Base-by-base conservation (phyloP, 2,329 filamentous ascomycete species). In the Sclerotinia glacialis region DNA sequence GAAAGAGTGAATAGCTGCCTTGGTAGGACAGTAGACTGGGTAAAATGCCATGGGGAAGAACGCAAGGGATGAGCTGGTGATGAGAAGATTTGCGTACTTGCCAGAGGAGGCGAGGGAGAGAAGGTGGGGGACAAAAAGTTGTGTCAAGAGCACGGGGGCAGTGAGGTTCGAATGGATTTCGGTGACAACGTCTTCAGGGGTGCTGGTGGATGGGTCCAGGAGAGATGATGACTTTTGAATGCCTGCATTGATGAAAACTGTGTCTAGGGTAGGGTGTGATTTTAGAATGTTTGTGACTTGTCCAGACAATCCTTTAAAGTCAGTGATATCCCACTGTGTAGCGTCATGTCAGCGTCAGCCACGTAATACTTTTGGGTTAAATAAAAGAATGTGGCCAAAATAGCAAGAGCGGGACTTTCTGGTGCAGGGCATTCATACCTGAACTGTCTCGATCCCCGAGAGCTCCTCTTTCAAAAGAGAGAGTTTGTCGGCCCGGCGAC, bases 11-110 rank as follows among this genome's bases (percentile, higher is more conserved):
- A 77, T 62, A 5, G 71, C 76, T 0, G 76, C 71, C 61, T 78
- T 78, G 5, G 76, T 74, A 0, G 73, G 64, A 54, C 71, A 74
- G 65, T 78, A 78, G 3, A 75, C 69, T 9, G 76, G 75, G 54
- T 73, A 76, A 26, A 74, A 60, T 40, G 68, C 63, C 18, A 72
- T 52, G 0, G 75, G 76, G 2, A 76, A 67, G 40, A 55, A 75
- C 0, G 68, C 73, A 7, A 76, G 64, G 2, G 72, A 70, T 12
- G 72, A 74, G 16, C 72, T 73, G 21, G 74, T 72, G 28, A 77
- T 37, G 64, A 76, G 72, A 2, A 72, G 44, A 49, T 67, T 73
- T 16, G 70, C 67, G 14, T 71, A 69, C 16, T 68, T 61, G 18
- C 65, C 46, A 1, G 61, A 59, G 37, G 71, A 52, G 21, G 59